Percentiles rank a stretch among this genome's conserved stretches.
phyloP scores from a whole-genome alignment of 2,329 filamentous ascomycete species.

The Mollisia scopiformis region DNA sequence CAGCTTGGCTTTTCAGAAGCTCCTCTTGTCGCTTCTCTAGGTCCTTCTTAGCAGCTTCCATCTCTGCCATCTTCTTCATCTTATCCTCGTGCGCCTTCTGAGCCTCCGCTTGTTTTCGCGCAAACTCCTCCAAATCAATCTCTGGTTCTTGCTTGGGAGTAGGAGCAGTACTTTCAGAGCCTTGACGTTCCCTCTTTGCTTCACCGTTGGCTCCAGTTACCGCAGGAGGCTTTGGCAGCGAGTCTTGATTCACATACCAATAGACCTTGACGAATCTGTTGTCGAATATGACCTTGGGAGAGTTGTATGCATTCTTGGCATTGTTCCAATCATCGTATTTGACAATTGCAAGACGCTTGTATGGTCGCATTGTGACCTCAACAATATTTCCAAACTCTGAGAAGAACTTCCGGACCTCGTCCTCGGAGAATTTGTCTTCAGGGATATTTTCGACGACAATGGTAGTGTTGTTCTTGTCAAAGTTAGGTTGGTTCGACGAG shows the following conservation, averaged over 20 bases:
- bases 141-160: conserved; percentile 44
- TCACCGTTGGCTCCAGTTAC: conserved; percentile 36
- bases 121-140: conserved; percentile 71
- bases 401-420: conserved; percentile 70
- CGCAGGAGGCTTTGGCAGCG: conserved; percentile 33
- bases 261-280: conserved; percentile 86
- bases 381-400: conserved; percentile 69
- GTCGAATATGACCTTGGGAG: conserved; percentile 80
- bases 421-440: conserved; percentile 68
- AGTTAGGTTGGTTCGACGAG: conserved; percentile 64
- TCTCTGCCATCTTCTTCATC: conserved; percentile 61
- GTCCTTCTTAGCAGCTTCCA: conserved; percentile 64
- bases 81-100: conserved; percentile 72
- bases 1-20: conserved; percentile 63
- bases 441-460: conserved; percentile 82
- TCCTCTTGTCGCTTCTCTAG: conserved; percentile 67
- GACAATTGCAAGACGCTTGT: conserved; percentile 70
- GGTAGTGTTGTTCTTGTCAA: conserved; percentile 65
- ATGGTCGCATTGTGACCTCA: conserved; percentile 66
- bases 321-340: conserved; percentile 68
- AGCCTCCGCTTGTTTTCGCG: conserved; percentile 69
- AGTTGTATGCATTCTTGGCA: conserved; percentile 73
- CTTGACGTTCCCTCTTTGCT: conserved; percentile 30
- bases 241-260: conserved; percentile 65
- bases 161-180: conserved; percentile 27